Percentiles rank a stretch among this genome's conserved stretches.
phyloP scores from a whole-genome alignment of 768 basidiomycete genomes.

The Boletus reticuloceps region DNA sequence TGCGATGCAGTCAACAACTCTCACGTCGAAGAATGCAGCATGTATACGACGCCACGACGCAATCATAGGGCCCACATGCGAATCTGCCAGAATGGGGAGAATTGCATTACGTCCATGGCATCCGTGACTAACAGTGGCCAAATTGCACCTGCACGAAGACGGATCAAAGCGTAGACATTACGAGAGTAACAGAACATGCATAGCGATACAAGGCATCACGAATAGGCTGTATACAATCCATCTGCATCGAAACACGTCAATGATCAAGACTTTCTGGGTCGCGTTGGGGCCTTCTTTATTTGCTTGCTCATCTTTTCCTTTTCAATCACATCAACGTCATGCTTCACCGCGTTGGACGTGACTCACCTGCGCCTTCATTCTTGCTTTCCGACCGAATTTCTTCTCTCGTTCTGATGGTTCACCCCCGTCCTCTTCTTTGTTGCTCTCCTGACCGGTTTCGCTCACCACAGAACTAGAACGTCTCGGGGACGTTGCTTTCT shows the following conservation, averaged over 20 bases:
- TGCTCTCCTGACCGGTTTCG: constrained; percentile 29
- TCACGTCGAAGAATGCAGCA: no score
- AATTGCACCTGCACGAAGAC: not conserved
- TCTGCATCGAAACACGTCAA: not conserved
- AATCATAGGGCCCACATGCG: no score
- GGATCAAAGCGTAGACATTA: constrained; percentile 7
- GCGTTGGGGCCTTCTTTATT: constrained; percentile 19
- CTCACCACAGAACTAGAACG: constrained; percentile 39
- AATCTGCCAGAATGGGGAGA: no score
- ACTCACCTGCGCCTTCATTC: constrained; percentile 41
- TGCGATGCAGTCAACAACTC: no score
- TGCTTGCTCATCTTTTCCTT: constrained; percentile 34
- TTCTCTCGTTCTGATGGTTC: constrained; percentile 32
- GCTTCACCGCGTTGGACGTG: not conserved
- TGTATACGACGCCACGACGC: no score
- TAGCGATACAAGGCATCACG: constrained; percentile 15
- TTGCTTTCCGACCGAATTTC: constrained; percentile 38
- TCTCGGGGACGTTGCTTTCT: constrained; percentile 19
- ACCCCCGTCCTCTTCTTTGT: constrained; percentile 29
- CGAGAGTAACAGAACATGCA: constrained; percentile 8
- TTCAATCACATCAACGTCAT: constrained; percentile 3
- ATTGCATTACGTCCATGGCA: no score
- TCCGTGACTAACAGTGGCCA: not conserved
- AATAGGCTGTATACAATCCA: constrained; percentile 10
- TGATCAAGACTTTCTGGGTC: constrained; percentile 27